A percentile compares a stretch with the other conserved stretches of the same genome.
Conservation (phyloP, 1,139 yeast genomes). For the Suhomyces maxii region DNA sequence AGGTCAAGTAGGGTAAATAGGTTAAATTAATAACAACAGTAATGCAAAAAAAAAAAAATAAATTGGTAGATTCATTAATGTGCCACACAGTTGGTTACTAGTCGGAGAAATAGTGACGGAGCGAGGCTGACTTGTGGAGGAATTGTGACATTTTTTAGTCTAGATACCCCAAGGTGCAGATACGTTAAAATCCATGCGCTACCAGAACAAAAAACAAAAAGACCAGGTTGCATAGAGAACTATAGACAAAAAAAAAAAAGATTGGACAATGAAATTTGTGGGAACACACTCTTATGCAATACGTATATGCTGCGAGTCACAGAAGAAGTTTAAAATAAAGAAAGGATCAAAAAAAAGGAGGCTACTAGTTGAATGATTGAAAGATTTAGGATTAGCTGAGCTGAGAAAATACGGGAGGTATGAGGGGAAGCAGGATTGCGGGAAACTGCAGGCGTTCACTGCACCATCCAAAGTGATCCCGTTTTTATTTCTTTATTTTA, state of each 20-base stretch:
- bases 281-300: neutral
- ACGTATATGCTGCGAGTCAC: neutral
- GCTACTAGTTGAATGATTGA: neutral
- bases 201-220: neutral
- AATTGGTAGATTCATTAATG: too few relatives aligned
- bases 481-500: too few relatives aligned
- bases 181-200: neutral
- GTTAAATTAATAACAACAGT: too few relatives aligned
- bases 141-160: neutral
- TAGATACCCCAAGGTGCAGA: neutral
- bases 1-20: too few relatives aligned
- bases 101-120: neutral
- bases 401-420: too few relatives aligned
- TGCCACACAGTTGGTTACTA: too few relatives aligned
- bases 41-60: too few relatives aligned
- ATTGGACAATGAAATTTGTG: neutral
- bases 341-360: neutral
- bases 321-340: neutral
- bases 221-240: neutral
- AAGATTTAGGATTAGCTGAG: too few relatives aligned
- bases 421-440: too few relatives aligned
- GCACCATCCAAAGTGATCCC: too few relatives aligned
- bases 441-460: too few relatives aligned
- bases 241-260: neutral
- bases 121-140: neutral